phyloP scores from a whole-genome alignment of 2,329 filamentous ascomycete genomes.

The Botryotinia convoluta region DNA sequence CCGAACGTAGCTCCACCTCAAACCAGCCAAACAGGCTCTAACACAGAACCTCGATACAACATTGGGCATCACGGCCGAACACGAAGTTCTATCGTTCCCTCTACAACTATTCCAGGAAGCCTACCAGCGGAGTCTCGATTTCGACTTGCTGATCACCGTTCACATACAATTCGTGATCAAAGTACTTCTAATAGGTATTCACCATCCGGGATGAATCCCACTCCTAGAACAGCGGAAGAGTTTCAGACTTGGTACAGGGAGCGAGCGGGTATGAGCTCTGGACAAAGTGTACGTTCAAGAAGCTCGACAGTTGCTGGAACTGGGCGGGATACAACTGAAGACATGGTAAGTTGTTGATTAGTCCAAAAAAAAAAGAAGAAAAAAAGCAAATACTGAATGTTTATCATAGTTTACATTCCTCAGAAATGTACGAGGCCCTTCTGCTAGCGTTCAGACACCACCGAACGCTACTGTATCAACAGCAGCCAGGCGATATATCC shows the following conservation, averaged over 20 bases:
- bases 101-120: conserved; percentile 3
- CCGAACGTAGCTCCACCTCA: conserved; percentile 58
- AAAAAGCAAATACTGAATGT: neutral
- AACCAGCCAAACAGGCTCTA: conserved; percentile 22
- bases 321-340: conserved; percentile 16
- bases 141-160: conserved; percentile 12
- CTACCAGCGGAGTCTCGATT: conserved; percentile 14
- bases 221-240: conserved; percentile 11
- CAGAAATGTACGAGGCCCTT: conserved; percentile 12
- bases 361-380: too few relatives aligned
- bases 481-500: conserved; percentile 15
- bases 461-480: neutral
- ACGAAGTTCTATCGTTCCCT: conserved; percentile 14
- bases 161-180: conserved; percentile 5
- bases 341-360: conserved; percentile 16
- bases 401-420: conserved; percentile 10
- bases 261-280: neutral
- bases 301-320: conserved; percentile 17
- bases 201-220: neutral
- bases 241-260: conserved; percentile 20
- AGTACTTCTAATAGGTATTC: neutral
- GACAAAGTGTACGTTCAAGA: conserved; percentile 12
- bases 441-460: conserved; percentile 8
- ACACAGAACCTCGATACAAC: conserved; percentile 14
- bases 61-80: conserved; percentile 24